Evolutionary conservation across 768 basidiomycete species (phyloP).

Genomic region (Rhizopogon vesiculosus): DNA sequence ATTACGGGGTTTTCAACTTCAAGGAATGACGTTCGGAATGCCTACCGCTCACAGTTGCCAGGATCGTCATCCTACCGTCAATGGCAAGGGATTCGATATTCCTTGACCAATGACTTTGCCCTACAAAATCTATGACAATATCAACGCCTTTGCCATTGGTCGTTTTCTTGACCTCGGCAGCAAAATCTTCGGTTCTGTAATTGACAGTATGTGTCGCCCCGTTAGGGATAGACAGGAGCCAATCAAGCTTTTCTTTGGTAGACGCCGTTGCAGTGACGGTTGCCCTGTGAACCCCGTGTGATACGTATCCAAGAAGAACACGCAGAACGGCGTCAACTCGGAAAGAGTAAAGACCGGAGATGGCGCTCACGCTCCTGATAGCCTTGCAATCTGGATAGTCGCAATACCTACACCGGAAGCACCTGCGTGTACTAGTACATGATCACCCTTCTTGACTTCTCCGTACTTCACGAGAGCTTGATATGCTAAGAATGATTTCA

Average conservation of each 20-base stretch:
- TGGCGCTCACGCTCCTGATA: slow-evolving; percentile 61
- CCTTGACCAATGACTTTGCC: slow-evolving; percentile 65
- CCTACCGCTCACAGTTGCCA: slow-evolving; percentile 64
- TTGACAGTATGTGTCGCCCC: slow-evolving; percentile 77
- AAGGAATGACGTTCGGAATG: slow-evolving; percentile 1
- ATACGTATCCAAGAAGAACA: slow-evolving; percentile 5
- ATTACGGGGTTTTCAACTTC: slow-evolving; percentile 15
- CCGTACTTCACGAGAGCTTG: slow-evolving; percentile 66
- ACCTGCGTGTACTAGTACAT: slow-evolving; percentile 86
- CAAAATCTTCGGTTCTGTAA: slow-evolving; percentile 83
- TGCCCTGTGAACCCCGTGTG: slow-evolving; percentile 32
- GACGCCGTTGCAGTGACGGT: slow-evolving; percentile 86
- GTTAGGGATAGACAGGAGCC: slow-evolving; percentile 59
- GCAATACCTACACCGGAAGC: slow-evolving; percentile 89
- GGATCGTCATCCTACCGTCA: slow-evolving; percentile 72
- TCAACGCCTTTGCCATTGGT: slow-evolving; percentile 73
- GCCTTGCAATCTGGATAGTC: slow-evolving; percentile 80
- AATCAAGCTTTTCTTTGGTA: slow-evolving; percentile 75
- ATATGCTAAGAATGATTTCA: slow-evolving; percentile 37
- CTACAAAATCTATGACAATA: slow-evolving; percentile 83
- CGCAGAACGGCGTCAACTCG: background rate
- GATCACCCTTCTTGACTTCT: slow-evolving; percentile 60
- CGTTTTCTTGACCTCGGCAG: slow-evolving; percentile 60
- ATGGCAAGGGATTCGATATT: slow-evolving; percentile 66
- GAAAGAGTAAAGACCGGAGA: background rate